Conservation (phyloP, 2,329 filamentous ascomycete genomes). For the Colletotrichum zoysiae region DNA sequence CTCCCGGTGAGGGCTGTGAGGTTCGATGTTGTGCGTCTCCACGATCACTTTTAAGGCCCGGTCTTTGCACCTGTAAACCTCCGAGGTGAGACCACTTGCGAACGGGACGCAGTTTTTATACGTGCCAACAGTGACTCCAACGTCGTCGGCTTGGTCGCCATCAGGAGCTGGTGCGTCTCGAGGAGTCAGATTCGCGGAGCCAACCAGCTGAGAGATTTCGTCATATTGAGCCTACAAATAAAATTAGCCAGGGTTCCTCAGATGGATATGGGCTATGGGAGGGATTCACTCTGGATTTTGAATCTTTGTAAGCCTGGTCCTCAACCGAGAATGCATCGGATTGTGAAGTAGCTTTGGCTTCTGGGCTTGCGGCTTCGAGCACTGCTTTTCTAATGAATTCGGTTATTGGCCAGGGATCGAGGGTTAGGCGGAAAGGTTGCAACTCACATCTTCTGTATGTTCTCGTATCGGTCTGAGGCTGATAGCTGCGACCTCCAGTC, state of each 20-base stretch:
- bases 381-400: slow-evolving; percentile 27
- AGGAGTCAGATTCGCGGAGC: slow-evolving; percentile 38
- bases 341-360: slow-evolving; percentile 34
- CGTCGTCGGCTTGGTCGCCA: slow-evolving; percentile 38
- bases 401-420: neutral
- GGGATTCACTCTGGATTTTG: slow-evolving; percentile 32
- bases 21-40: slow-evolving; percentile 77
- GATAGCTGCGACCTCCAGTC: slow-evolving; percentile 66
- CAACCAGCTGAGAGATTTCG: slow-evolving; percentile 52
- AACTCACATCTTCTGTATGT: slow-evolving; percentile 72
- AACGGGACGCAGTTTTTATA: slow-evolving; percentile 67
- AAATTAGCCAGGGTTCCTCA: neutral
- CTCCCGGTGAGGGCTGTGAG: slow-evolving; percentile 87
- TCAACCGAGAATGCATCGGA: slow-evolving; percentile 42
- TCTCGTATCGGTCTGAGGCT: slow-evolving; percentile 72
- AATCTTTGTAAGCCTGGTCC: slow-evolving; percentile 41
- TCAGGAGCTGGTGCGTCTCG: slow-evolving; percentile 1
- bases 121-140: slow-evolving; percentile 63
- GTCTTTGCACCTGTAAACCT: slow-evolving; percentile 77
- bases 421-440: neutral
- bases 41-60: slow-evolving; percentile 88
- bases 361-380: slow-evolving; percentile 29
- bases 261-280: neutral
- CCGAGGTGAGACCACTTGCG: slow-evolving; percentile 81
- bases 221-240: slow-evolving; percentile 53